These are phyloP conservation scores for Dispira parvispora DNA, from an alignment of 192 early-diverging fungal species.

Conservation along the genomic window DNA sequence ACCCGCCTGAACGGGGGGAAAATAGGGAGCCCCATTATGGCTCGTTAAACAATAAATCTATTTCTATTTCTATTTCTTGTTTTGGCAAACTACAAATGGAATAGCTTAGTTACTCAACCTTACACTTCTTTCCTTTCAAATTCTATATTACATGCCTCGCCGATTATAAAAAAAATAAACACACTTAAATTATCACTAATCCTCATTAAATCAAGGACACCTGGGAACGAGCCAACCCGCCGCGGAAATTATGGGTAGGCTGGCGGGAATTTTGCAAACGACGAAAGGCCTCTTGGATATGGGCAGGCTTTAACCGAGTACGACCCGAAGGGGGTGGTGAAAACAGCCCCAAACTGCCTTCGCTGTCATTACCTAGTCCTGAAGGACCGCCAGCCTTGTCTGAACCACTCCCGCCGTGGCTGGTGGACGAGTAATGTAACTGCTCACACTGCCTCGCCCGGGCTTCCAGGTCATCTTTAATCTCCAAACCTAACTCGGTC, in stretches of 20 bases:
- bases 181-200: too few species aligned
- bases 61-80: too few species aligned
- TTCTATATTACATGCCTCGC: too few species aligned
- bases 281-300: conserved; percentile 91
- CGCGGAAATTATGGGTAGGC: conserved; percentile 60
- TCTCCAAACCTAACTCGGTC: conserved; percentile 72
- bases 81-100: too few species aligned
- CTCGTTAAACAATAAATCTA: too few species aligned
- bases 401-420: conserved; percentile 1
- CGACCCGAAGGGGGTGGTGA: conserved; percentile 59
- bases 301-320: conserved; percentile 61
- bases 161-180: too few species aligned
- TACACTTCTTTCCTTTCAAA: too few species aligned
- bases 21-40: too few species aligned
- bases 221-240: conserved; percentile 51
- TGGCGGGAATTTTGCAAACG: conserved; percentile 56
- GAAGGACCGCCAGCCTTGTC: too few species aligned
- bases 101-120: too few species aligned
- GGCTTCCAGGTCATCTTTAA: conserved; percentile 46
- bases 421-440: conserved; percentile 12
- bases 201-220: conserved; percentile 45
- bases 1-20: too few species aligned
- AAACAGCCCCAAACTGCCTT: conserved; percentile 43
- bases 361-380: not conserved
- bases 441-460: not conserved